Evolutionary conservation across 441 rosid species (phyloP).

Genomic region (Theobroma grandiflorum): DNA sequence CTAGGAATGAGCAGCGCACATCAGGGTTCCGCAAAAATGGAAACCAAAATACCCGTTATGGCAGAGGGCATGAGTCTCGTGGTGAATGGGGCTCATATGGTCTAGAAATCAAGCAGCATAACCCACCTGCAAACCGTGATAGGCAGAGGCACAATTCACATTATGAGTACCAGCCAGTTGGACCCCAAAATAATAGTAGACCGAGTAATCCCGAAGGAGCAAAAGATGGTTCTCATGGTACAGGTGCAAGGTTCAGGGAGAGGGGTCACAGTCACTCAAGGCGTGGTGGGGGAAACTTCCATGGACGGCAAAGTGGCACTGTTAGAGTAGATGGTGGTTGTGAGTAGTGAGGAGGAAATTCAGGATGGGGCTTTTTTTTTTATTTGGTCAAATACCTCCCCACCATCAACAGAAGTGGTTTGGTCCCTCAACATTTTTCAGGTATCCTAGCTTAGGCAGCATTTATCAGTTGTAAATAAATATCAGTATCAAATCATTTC

Average conservation of each 20-base stretch:
- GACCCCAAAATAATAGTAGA: constrained; percentile 52
- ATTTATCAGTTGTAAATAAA: constrained; percentile 31
- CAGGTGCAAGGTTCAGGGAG: constrained; percentile 71
- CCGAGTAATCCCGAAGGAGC: constrained; percentile 50
- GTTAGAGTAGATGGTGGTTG: constrained; percentile 49
- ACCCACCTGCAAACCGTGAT: constrained; percentile 55
- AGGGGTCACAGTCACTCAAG: constrained; percentile 66
- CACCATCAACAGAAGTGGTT: constrained; percentile 33
- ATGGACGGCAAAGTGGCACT: constrained; percentile 59
- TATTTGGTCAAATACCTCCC: constrained; percentile 22
- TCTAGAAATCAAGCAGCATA: constrained; percentile 64
- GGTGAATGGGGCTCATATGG: constrained; percentile 76
- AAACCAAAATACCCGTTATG: constrained; percentile 60
- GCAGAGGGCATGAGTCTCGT: constrained; percentile 65
- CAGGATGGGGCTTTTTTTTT: constrained; percentile 32
- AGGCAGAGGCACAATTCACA: constrained; percentile 67
- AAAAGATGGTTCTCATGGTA: constrained; percentile 61
- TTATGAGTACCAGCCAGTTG: constrained; percentile 89
- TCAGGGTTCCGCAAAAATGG: constrained; percentile 62
- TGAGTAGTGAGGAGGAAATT: constrained; percentile 44
- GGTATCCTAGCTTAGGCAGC: constrained; percentile 46
- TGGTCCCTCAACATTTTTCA: constrained; percentile 25
- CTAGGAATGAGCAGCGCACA: constrained; percentile 50
- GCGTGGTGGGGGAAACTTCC: constrained; percentile 63
- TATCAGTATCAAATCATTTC: constrained; percentile 19